Conservation (phyloP, 1,284 basidiomycete species). For the Tylopilus sp. region DNA sequence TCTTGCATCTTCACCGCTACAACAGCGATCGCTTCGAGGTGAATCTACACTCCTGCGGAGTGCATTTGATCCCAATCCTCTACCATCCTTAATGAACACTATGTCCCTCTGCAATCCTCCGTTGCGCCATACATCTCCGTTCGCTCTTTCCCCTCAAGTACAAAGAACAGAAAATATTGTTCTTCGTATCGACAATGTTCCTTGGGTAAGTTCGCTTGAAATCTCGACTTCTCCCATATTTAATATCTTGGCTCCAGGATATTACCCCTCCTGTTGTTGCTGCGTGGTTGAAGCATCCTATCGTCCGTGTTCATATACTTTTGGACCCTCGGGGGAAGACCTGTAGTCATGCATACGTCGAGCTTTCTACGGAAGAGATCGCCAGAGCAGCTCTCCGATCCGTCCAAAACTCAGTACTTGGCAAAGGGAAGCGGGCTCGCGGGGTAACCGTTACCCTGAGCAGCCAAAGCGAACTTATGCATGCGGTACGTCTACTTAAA, state of each 20-base stretch:
- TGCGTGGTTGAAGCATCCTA: constrained; percentile 62
- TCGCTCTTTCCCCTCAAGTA: constrained; percentile 8
- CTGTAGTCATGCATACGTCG: constrained; percentile 72
- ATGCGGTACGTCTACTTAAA: constrained; percentile 46
- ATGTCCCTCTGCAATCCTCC: constrained; percentile 18
- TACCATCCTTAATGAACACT: constrained; percentile 29
- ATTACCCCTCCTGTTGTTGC: constrained; percentile 69
- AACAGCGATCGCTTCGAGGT: constrained; percentile 17
- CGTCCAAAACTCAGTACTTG: constrained; percentile 62
- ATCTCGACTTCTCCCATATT: constrained; percentile 1
- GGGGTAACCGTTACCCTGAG: constrained; percentile 77
- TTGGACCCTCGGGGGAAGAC: constrained; percentile 77
- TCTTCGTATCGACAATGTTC: constrained; percentile 76
- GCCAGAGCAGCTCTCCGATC: constrained; percentile 63
- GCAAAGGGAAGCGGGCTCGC: constrained; percentile 65
- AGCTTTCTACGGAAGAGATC: constrained; percentile 54
- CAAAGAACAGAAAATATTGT: constrained; percentile 48
- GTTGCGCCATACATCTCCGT: constrained; percentile 13
- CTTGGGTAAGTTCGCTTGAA: constrained; percentile 57
- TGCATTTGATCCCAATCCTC: constrained; percentile 19
- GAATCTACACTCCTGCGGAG: constrained; percentile 24
- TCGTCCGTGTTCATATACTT: constrained; percentile 66
- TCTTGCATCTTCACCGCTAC: constrained; percentile 23
- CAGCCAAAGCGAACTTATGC: constrained; percentile 72
- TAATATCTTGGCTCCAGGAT: constrained; percentile 45